phyloP scores from a whole-genome alignment of 2,329 filamentous ascomycete species.

The Ceratocystiopsis minuta region DNA sequence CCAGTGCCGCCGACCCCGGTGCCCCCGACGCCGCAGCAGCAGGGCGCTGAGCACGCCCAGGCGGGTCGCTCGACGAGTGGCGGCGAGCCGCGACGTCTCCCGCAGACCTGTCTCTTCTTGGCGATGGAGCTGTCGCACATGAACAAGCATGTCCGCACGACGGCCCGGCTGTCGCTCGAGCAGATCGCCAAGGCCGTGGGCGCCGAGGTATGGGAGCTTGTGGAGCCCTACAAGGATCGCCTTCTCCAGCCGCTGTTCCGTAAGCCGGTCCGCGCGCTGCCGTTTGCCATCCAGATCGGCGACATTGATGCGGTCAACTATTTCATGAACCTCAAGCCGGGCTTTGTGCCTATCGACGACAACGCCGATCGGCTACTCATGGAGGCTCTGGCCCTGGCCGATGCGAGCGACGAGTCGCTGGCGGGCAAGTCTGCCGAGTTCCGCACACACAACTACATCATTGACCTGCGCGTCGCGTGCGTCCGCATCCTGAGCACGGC shows the following conservation, averaged over 20 bases:
- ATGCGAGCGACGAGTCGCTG: slow-evolving; percentile 83
- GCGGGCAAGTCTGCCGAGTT: slow-evolving; percentile 89
- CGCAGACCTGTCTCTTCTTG: slow-evolving; percentile 62
- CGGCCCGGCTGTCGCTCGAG: slow-evolving; percentile 63
- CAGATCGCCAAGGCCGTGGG: slow-evolving; percentile 63
- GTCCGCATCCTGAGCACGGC: slow-evolving; percentile 85
- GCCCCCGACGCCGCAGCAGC: not conserved
- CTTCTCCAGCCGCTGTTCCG: slow-evolving; percentile 85
- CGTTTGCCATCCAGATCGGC: slow-evolving; percentile 89
- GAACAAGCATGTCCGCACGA: slow-evolving; percentile 85
- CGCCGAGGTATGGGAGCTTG: slow-evolving; percentile 69
- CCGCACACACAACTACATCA: slow-evolving; percentile 85
- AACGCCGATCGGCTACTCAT: slow-evolving; percentile 76
- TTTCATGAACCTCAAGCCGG: slow-evolving; percentile 72
- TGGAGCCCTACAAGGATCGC: slow-evolving; percentile 78
- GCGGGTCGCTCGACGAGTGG: not conserved
- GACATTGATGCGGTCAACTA: slow-evolving; percentile 97
- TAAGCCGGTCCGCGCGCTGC: slow-evolving; percentile 81
- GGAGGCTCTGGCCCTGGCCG: slow-evolving; percentile 83
- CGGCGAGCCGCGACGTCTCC: slow-evolving; percentile 23
- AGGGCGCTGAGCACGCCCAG: too few species aligned
- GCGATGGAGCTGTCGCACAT: slow-evolving; percentile 84
- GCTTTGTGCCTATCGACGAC: slow-evolving; percentile 84
- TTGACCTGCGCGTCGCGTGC: slow-evolving; percentile 80
- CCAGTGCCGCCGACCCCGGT: slow-evolving; percentile 1